Evolutionary conservation across 129 eudicot species (phyloP).

Genomic region (Arctium lappa): DNA sequence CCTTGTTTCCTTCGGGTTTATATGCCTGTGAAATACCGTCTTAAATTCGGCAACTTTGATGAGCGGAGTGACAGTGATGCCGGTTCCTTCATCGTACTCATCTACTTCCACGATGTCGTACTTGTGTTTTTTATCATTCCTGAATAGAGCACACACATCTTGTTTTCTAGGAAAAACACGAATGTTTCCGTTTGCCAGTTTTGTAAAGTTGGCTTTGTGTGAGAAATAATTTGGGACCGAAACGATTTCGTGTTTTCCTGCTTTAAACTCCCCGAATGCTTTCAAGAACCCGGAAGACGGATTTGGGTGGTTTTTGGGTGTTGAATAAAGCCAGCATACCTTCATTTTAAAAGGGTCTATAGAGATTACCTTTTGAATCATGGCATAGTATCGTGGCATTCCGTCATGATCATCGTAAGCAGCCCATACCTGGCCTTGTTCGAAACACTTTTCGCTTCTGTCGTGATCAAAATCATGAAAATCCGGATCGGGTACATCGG

Average conservation of each 20-base stretch:
- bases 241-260: slow-evolving; percentile 44
- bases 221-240: slow-evolving; percentile 54
- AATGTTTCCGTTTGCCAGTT: slow-evolving; percentile 42
- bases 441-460: slow-evolving; percentile 49
- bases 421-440: slow-evolving; percentile 72
- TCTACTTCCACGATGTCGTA: slow-evolving; percentile 73
- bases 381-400: slow-evolving; percentile 80
- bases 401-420: slow-evolving; percentile 72
- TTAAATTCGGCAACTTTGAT: slow-evolving; percentile 78
- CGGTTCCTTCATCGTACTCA: slow-evolving; percentile 49
- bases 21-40: slow-evolving; percentile 57
- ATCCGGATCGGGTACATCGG: slow-evolving; percentile 61
- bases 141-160: slow-evolving; percentile 73
- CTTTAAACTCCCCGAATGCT: slow-evolving; percentile 64
- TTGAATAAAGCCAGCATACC: slow-evolving; percentile 59
- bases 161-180: slow-evolving; percentile 59
- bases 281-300: slow-evolving; percentile 32
- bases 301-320: slow-evolving; percentile 25
- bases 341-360: slow-evolving; percentile 57
- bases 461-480: slow-evolving; percentile 64
- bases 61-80: slow-evolving; percentile 52
- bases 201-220: slow-evolving; percentile 53
- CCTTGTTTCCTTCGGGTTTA: slow-evolving; percentile 40
- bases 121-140: slow-evolving; percentile 38
- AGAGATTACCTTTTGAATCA: slow-evolving; percentile 56